Evolutionary conservation across 2,329 filamentous ascomycete species (phyloP).

Genomic region (Monosporascus cannonballus): DNA sequence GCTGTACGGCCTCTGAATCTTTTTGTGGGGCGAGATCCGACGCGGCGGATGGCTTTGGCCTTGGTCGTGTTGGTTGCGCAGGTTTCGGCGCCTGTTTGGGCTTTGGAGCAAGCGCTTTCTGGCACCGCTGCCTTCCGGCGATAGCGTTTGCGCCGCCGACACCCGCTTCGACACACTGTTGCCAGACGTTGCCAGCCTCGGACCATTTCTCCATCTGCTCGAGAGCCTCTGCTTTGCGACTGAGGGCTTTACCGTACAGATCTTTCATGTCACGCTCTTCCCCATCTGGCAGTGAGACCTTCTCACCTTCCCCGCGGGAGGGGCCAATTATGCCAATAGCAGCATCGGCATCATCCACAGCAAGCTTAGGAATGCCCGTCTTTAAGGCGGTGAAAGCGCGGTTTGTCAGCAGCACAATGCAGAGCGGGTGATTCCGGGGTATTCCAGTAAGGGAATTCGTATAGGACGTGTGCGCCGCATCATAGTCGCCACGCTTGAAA

Average conservation of each 20-base stretch:
- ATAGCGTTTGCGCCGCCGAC: slow-evolving; percentile 81
- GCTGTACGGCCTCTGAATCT: slow-evolving; percentile 71
- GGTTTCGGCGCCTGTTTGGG: slow-evolving; percentile 41
- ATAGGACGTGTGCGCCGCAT: slow-evolving; percentile 78
- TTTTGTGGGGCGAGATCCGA: slow-evolving; percentile 38
- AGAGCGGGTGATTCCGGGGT: slow-evolving; percentile 73
- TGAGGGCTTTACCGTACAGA: slow-evolving; percentile 87
- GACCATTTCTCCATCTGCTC: slow-evolving; percentile 94
- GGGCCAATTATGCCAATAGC: slow-evolving; percentile 76
- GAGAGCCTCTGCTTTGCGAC: slow-evolving; percentile 89
- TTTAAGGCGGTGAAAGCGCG: slow-evolving; percentile 86
- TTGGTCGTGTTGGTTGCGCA: slow-evolving; percentile 36
- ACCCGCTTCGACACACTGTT: slow-evolving; percentile 73
- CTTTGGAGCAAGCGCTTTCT: slow-evolving; percentile 74
- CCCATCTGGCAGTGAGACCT: slow-evolving; percentile 61
- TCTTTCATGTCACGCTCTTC: slow-evolving; percentile 82
- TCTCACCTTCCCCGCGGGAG: slow-evolving; percentile 72
- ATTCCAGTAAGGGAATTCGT: slow-evolving; percentile 68
- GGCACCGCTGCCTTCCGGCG: slow-evolving; percentile 81
- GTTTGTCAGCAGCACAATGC: slow-evolving; percentile 86
- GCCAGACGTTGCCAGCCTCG: slow-evolving; percentile 78
- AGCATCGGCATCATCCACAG: slow-evolving; percentile 76
- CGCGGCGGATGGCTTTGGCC: slow-evolving; percentile 34
- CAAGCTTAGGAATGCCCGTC: slow-evolving; percentile 83
- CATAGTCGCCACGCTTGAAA: slow-evolving; percentile 92